Evolutionary conservation across 2,329 filamentous ascomycete species (phyloP).

Genomic region (Botryotinia convoluta): DNA sequence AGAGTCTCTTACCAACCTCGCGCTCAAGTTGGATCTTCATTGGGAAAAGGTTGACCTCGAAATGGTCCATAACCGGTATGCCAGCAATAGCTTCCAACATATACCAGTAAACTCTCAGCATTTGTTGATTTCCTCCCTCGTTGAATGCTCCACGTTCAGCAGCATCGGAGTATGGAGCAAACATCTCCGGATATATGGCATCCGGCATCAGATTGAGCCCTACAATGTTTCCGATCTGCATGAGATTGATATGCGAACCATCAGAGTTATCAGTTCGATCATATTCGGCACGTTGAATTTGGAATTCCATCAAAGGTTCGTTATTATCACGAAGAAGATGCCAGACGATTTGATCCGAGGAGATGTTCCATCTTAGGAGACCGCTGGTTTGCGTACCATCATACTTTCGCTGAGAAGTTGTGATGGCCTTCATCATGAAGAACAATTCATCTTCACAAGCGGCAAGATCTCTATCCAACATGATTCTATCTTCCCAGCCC

Average conservation of each 20-base stretch:
- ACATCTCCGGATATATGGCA: slow-evolving; percentile 93
- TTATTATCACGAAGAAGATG: slow-evolving; percentile 86
- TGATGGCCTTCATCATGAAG: slow-evolving; percentile 99
- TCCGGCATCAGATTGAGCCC: slow-evolving; percentile 88
- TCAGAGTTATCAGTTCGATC: slow-evolving; percentile 96
- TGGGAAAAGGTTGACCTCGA: slow-evolving; percentile 90
- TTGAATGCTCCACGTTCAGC: slow-evolving; percentile 53
- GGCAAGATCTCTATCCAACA: slow-evolving; percentile 85
- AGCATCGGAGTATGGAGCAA: slow-evolving; percentile 79
- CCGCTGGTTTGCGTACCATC: slow-evolving; percentile 75
- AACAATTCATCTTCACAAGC: slow-evolving; percentile 95
- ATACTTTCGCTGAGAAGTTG: slow-evolving; percentile 84
- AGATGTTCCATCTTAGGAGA: slow-evolving; percentile 86
- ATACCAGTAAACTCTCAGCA: slow-evolving; percentile 94
- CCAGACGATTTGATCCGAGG: slow-evolving; percentile 95
- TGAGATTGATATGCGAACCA: slow-evolving; percentile 89
- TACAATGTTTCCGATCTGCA: slow-evolving; percentile 83
- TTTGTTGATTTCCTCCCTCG: slow-evolving; percentile 66
- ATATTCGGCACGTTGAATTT: slow-evolving; percentile 86
- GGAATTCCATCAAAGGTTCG: slow-evolving; percentile 87
- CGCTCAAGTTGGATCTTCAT: slow-evolving; percentile 91
- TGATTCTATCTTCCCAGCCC: slow-evolving; percentile 86
- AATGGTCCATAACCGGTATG: slow-evolving; percentile 95
- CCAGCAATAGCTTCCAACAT: slow-evolving; percentile 98
- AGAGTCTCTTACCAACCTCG: slow-evolving; percentile 87